phyloP scores from a whole-genome alignment of 305 asterid genomes.

The Fraxinus latifolia region DNA sequence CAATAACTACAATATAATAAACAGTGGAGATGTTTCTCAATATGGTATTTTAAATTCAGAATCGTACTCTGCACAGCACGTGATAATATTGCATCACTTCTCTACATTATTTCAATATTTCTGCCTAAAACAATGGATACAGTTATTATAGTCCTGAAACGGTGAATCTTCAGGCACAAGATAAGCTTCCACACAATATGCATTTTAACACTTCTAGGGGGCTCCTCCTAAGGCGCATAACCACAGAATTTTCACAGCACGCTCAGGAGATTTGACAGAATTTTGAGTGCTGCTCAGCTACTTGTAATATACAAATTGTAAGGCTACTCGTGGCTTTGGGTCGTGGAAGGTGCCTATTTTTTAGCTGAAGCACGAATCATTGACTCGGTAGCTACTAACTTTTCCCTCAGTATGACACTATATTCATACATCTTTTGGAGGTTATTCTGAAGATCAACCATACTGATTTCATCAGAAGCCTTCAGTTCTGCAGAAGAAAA shows the following conservation, averaged over 20 bases:
- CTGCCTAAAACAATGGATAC: neutral
- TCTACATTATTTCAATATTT: neutral
- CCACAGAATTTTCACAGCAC: neutral
- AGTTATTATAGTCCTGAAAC: neutral
- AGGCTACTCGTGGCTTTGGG: neutral
- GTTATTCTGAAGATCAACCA: constrained; percentile 51
- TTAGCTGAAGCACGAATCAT: constrained; percentile 24
- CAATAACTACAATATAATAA: neutral
- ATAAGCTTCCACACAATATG: neutral
- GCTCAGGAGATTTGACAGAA: neutral
- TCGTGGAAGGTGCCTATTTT: constrained; percentile 26
- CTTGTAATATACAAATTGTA: neutral
- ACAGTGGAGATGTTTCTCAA: neutral
- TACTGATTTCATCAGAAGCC: constrained; percentile 35
- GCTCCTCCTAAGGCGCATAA: neutral
- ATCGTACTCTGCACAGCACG: neutral
- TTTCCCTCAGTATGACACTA: constrained; percentile 50
- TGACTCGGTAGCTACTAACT: constrained; percentile 41
- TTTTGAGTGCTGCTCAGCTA: neutral
- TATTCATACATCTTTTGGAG: constrained; percentile 50
- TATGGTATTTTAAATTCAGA: neutral
- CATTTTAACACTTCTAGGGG: neutral
- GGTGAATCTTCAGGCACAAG: neutral
- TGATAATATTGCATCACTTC: neutral
- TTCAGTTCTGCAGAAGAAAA: constrained; percentile 36